Percentiles rank a stretch among this genome's conserved stretches.
Conservation (phyloP, 202 grass and related monocot genomes). For the Carex sylvatica region DNA sequence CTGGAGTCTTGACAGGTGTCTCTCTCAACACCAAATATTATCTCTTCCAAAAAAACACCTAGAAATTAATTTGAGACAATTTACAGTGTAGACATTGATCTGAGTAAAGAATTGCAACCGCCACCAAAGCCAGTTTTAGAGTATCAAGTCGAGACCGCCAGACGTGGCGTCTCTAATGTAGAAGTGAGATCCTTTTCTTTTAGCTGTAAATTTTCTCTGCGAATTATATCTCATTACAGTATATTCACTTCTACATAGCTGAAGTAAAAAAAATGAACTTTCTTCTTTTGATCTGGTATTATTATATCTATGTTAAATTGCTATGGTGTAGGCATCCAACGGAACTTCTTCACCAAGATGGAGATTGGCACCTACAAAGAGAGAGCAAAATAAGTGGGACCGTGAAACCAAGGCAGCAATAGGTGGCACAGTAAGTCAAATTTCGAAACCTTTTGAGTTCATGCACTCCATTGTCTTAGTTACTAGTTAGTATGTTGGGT, state of each 20-base stretch:
- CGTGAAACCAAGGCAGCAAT: slow-evolving; percentile 69
- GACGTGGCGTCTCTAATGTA: slow-evolving; percentile 50
- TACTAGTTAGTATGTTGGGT: background rate
- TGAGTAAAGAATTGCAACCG: slow-evolving; percentile 87
- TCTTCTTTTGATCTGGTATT: background rate
- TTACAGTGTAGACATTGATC: slow-evolving; percentile 82
- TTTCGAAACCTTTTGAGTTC: background rate
- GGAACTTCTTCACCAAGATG: slow-evolving; percentile 46
- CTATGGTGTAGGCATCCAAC: slow-evolving; percentile 43
- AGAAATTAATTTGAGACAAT: slow-evolving; percentile 9
- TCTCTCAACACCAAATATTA: slow-evolving; percentile 16
- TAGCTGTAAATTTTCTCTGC: slow-evolving; percentile 8
- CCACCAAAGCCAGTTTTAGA: slow-evolving; percentile 63
- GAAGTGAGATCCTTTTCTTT: slow-evolving; percentile 38
- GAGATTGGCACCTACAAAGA: slow-evolving; percentile 83
- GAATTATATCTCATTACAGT: background rate
- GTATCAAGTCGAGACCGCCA: slow-evolving; percentile 73
- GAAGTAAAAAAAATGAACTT: background rate
- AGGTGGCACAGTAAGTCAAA: slow-evolving; percentile 63
- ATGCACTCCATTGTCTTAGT: background rate
- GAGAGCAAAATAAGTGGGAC: slow-evolving; percentile 83
- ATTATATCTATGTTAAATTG: slow-evolving; percentile 13
- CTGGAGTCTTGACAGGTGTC: slow-evolving; percentile 77
- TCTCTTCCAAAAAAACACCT: background rate
- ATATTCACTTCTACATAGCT: background rate